These are phyloP conservation scores for Rehmannia glutinosa DNA, from an alignment of 257 asterid genomes.

Conservation along the genomic window DNA sequence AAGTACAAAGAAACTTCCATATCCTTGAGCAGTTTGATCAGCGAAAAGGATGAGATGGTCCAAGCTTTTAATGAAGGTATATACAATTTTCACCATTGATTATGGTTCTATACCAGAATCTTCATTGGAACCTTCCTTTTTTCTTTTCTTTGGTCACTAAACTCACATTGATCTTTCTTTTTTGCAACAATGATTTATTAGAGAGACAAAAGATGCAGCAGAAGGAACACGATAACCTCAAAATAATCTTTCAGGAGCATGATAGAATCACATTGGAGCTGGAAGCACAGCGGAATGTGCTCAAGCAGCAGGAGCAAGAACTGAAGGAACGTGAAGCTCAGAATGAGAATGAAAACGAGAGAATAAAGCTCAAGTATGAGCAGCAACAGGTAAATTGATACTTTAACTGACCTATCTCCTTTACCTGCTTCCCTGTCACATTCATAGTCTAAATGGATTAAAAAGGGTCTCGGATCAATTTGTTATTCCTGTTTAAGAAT, in stretches of 20 bases:
- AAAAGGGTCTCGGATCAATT: not conserved
- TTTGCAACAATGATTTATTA: constrained; percentile 5
- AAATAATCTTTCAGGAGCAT: constrained; percentile 24
- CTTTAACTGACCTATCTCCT: not conserved
- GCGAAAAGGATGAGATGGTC: constrained; percentile 34
- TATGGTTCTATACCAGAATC: not conserved
- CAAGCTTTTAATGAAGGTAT: constrained; percentile 40
- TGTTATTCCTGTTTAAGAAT: not conserved
- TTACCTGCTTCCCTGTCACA: constrained; percentile 1
- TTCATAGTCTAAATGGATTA: not conserved
- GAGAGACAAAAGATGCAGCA: constrained; percentile 38
- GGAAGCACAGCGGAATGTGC: constrained; percentile 26
- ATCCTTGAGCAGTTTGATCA: constrained; percentile 27
- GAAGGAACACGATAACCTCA: constrained; percentile 20
- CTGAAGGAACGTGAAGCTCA: constrained; percentile 44
- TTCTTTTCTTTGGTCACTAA: not conserved
- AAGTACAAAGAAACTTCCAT: constrained; percentile 37
- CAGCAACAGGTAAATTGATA: constrained; percentile 35
- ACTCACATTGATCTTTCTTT: not conserved
- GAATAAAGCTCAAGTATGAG: constrained; percentile 23
- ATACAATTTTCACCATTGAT: not conserved
- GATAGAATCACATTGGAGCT: constrained; percentile 24
- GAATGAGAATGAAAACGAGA: constrained; percentile 33
- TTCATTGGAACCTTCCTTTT: not conserved
- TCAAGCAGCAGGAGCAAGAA: constrained; percentile 27